Base-by-base conservation (phyloP, 345 rosid genomes). In the Sonneratia caseolaris region DNA sequence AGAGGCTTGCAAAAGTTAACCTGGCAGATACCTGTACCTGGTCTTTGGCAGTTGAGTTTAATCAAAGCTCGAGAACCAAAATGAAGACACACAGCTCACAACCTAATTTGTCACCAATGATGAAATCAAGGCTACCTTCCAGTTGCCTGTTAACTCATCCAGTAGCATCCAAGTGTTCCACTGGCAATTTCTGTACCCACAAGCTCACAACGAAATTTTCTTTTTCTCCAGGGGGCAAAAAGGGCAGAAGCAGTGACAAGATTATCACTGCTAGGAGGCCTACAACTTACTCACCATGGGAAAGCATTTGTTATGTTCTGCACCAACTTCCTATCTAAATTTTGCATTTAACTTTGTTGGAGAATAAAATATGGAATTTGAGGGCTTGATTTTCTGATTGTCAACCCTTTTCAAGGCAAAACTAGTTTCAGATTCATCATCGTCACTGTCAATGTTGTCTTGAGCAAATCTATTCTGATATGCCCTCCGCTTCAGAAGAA, bases 401-500 rank as follows among this genome's bases (percentile, higher is more conserved):
- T 64, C 66, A 68, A 22, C 66, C 71, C 69, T 59, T 36, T 70
- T 62, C 16, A 62, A 69, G 10, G 72, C 45, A 59, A 82, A 65
- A 43, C 45, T 67, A 32, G 68, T 65, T 65, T 71, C 79, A 7
- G 76, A 64, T 66, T 79, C 86, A 27, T 90, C 90, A 37, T 90
- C 90, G 75, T 89, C 96, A 45, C 97, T 95, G 75, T 85, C 77
- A 73, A 85, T 78, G 55, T 81, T 81, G 64, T 68, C 65, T 22
- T 83, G 90, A 70, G 81, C 73, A 35, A 27, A 71, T 79, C 99
- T 81, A 64, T 82, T 95, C 78, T 92, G 99, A 49, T 79, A 69
- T 70, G 91, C 96, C 75, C 97, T 88, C 57, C 86, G 84, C 79
- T 84, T 85, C 84, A 92, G 57, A 81, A 92, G 85, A 43, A 78